Conservation (phyloP, 1,284 basidiomycete genomes). For the Apiotrichum gamsii region DNA sequence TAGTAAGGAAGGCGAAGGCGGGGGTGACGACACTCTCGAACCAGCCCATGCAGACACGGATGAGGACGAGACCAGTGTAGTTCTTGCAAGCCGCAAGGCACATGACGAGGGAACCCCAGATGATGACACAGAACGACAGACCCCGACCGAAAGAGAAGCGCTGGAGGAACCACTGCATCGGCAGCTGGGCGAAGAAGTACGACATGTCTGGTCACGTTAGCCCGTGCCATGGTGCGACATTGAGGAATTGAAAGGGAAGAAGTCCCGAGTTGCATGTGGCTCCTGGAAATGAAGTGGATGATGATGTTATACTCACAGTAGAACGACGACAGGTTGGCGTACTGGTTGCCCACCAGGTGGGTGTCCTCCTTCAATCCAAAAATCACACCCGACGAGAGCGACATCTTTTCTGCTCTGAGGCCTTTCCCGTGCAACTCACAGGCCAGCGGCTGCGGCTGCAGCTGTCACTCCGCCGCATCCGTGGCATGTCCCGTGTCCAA, state of each 20-base stretch:
- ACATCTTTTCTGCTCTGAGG: slow-evolving; percentile 26
- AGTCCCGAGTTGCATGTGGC: too few relatives aligned
- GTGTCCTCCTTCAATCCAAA: slow-evolving; percentile 21
- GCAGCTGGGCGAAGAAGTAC: slow-evolving; percentile 19
- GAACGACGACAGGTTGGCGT: slow-evolving; percentile 17
- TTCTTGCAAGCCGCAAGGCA: slow-evolving; percentile 25
- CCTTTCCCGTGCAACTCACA: too few relatives aligned
- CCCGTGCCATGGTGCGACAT: too few relatives aligned
- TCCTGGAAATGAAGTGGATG: background rate
- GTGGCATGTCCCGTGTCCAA: too few relatives aligned
- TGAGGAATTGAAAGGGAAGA: too few relatives aligned
- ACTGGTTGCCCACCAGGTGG: slow-evolving; percentile 15
- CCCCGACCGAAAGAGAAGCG: slow-evolving; percentile 23
- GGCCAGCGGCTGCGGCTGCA: too few relatives aligned
- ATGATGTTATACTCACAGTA: slow-evolving; percentile 17
- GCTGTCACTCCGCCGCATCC: too few relatives aligned
- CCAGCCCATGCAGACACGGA: slow-evolving; percentile 28
- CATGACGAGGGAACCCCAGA: slow-evolving; percentile 24
- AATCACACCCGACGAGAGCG: slow-evolving; percentile 19
- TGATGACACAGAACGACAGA: slow-evolving; percentile 15
- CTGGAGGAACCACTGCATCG: slow-evolving; percentile 27
- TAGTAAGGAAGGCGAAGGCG: slow-evolving; percentile 13
- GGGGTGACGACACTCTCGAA: slow-evolving; percentile 25
- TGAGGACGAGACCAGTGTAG: slow-evolving; percentile 21
- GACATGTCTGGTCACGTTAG: too few relatives aligned